These are phyloP conservation scores for Solanum habrochaites DNA, from an alignment of 257 asterid species.

Conservation along the genomic window DNA sequence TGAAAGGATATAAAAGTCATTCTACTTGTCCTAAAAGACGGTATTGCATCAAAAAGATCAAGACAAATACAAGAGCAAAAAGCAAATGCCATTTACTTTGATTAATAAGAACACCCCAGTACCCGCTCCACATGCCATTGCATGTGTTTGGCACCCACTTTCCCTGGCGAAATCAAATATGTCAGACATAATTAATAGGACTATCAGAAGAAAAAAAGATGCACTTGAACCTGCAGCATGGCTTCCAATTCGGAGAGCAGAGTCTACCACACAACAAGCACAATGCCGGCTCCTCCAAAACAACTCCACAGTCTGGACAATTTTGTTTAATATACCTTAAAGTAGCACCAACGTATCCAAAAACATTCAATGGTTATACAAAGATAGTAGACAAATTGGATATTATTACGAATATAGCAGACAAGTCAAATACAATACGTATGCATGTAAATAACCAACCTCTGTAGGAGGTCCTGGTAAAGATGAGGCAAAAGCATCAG, in stretches of 20 bases:
- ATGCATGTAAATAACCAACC: constrained; percentile 27
- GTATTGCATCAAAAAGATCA: neutral
- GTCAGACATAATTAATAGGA: neutral
- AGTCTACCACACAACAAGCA: constrained; percentile 87
- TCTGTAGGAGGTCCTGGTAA: constrained; percentile 86
- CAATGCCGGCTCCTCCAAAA: constrained; percentile 73
- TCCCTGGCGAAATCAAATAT: constrained; percentile 28
- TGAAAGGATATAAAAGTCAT: neutral
- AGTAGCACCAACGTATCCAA: neutral
- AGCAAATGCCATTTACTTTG: constrained; percentile 38
- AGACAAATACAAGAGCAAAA: neutral
- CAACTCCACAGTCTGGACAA: constrained; percentile 70
- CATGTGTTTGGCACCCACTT: constrained; percentile 79
- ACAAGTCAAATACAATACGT: neutral
- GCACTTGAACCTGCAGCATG: constrained; percentile 76
- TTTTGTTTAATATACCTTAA: constrained; percentile 60
- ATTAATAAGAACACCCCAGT: constrained; percentile 84
- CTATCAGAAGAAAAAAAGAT: neutral
- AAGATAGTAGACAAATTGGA: neutral
- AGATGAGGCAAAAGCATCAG: constrained; percentile 76
- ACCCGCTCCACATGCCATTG: constrained; percentile 84
- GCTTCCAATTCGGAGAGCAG: constrained; percentile 85
- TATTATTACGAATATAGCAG: neutral
- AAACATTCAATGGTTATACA: neutral
- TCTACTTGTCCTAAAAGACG: neutral